Evolutionary conservation across 2,329 filamentous ascomycete genomes (phyloP), one percentile per base, ranked within the genome.

Genomic region (Clonostachys rosea): DNA sequence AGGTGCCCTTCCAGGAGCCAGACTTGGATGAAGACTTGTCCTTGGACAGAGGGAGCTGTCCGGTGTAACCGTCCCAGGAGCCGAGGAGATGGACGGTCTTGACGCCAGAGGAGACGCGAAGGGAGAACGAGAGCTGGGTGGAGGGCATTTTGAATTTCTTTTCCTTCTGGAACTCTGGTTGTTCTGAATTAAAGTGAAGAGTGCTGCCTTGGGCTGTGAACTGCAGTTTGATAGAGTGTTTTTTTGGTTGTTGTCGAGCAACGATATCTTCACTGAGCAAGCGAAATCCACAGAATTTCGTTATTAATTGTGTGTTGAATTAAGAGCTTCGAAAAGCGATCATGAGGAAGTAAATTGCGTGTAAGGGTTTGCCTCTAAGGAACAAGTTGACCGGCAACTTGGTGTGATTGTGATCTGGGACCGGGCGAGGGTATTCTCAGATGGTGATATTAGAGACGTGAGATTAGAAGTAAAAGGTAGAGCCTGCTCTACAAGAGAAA

Each of bases 41-140:
- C 76, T 91, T 91, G 73, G 91, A 90, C 59, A 97, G 87, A 48
- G 92, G 92, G 61, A 96, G 89, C 73, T 96, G 92, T 57, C 90
- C 89, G 59, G 82, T 78, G 81, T 99, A 99, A 79, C 89, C 89
- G 78, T 99, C 94, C 92, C 92, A 99, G 58, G 92, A 97, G 63
- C 92, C 92, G 73, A 97, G 87, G 58, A 99, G 81, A 68, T 97
- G 92, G 66, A 96, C 92, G 64, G 91, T 92, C 84, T 96, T 96
- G 81, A 95, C 90, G 74, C 91, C 90, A 66, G 89, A 84, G 65
- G 91, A 96, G 69, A 95, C 95, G 76, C 91, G 90, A 70, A 97
- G 89, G 70, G 87, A 86, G 76, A 97, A 97, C 66, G 91, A 92
- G 59, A 96, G 86, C 75, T 96, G 92, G 73, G 94, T 84, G 68